phyloP scores from a whole-genome alignment of 331 rosid genomes.

The Pyrus hybrid region DNA sequence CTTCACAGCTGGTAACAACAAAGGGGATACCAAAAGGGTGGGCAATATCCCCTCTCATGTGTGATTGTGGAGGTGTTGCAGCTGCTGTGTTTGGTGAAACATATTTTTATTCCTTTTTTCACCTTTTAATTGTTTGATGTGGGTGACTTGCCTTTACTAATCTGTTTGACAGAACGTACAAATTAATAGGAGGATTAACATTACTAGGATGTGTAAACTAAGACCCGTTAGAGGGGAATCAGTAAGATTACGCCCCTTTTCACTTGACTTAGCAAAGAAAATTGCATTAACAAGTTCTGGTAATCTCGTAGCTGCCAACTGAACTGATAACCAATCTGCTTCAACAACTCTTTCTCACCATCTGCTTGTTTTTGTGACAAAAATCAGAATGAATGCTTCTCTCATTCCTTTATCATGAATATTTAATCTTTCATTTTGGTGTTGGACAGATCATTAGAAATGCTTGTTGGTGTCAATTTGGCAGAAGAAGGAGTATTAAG shows the following conservation, averaged over 20 bases:
- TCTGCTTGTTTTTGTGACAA: conserved; percentile 9
- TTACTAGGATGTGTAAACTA: background rate
- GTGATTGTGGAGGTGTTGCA: too few species aligned
- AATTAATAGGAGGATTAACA: too few species aligned
- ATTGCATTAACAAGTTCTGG: background rate
- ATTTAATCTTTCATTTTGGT: conserved; percentile 46
- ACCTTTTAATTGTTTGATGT: too few species aligned
- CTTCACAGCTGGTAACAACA: too few species aligned
- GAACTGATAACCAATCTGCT: background rate
- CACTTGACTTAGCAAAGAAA: background rate
- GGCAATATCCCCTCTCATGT: too few species aligned
- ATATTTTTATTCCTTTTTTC: too few species aligned
- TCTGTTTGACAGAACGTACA: too few species aligned
- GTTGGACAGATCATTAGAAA: conserved; percentile 86
- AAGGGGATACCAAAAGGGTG: too few species aligned
- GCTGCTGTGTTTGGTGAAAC: too few species aligned
- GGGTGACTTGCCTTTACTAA: too few species aligned
- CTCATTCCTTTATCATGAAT: conserved; percentile 14
- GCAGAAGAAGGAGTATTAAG: conserved; percentile 88
- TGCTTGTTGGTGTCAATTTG: conserved; percentile 77
- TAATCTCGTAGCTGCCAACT: background rate
- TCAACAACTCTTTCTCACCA: background rate
- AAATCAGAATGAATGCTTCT: background rate
- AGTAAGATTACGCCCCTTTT: background rate
- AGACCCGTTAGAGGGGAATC: background rate